These are phyloP conservation scores for Leucocoprinus birnbaumii DNA, from an alignment of 768 basidiomycete genomes.

Conservation along the genomic window DNA sequence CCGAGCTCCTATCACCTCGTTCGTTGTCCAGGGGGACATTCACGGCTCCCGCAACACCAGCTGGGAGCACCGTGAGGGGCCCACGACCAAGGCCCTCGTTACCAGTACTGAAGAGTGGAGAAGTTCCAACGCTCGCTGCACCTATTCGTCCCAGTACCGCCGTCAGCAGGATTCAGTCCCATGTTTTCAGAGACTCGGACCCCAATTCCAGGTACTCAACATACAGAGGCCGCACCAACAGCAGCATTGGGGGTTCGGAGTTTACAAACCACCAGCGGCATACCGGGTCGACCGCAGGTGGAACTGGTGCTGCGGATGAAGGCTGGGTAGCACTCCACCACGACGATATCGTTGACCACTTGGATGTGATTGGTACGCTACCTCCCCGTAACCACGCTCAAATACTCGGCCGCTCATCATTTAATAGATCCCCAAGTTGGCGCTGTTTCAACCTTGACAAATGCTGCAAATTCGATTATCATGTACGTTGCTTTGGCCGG, in stretches of 20 bases:
- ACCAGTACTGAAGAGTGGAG: background rate
- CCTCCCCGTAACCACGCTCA: background rate
- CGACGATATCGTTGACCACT: slow-evolving; percentile 79
- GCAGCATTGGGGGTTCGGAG: slow-evolving; percentile 2
- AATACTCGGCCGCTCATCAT: slow-evolving; percentile 4
- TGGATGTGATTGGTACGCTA: slow-evolving; percentile 71
- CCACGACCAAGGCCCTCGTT: slow-evolving; percentile 1
- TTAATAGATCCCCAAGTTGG: slow-evolving; percentile 66
- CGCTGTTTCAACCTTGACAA: slow-evolving; percentile 71
- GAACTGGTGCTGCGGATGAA: background rate
- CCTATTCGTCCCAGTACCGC: background rate
- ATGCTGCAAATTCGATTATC: slow-evolving; percentile 77
- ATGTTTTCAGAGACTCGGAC: slow-evolving; percentile 8
- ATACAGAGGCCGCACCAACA: background rate
- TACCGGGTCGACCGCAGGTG: background rate
- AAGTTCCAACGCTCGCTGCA: background rate
- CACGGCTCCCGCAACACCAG: background rate
- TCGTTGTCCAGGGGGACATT: background rate
- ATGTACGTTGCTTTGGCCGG: slow-evolving; percentile 38
- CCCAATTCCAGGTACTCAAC: background rate
- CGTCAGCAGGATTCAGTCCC: slow-evolving; percentile 10
- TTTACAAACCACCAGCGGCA: background rate
- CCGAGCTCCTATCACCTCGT: background rate
- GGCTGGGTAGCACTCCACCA: slow-evolving; percentile 45
- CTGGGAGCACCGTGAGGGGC: background rate